A percentile compares a stretch with the other conserved stretches of the same genome.
These are phyloP conservation scores for Aegilops speltoides DNA, from an alignment of 176 grass and related monocot species.

Conservation along the genomic window DNA sequence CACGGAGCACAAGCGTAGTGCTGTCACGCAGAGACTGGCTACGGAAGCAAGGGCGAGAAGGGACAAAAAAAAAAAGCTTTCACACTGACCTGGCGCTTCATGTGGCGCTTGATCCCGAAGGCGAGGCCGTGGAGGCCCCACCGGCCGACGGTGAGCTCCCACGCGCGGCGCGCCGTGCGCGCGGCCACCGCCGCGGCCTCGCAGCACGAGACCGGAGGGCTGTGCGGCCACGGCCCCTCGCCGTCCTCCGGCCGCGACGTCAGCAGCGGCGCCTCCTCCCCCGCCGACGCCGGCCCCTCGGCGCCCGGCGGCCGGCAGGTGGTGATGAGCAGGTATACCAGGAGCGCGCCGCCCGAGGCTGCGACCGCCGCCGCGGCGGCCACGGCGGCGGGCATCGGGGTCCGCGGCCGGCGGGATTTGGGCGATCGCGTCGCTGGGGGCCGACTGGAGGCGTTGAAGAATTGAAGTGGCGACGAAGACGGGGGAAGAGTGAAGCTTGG, in stretches of 20 bases:
- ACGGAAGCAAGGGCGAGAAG: neutral
- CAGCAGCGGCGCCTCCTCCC: slow-evolving; percentile 15
- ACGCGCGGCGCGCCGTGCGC: slow-evolving; percentile 42
- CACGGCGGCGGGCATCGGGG: slow-evolving; percentile 36
- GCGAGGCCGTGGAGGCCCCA: slow-evolving; percentile 56
- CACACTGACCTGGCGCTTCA: slow-evolving; percentile 58
- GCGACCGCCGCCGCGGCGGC: slow-evolving; percentile 40
- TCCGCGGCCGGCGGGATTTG: slow-evolving; percentile 32
- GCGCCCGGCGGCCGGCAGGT: slow-evolving; percentile 16
- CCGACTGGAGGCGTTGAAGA: slow-evolving; percentile 13
- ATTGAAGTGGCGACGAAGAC: slow-evolving; percentile 35
- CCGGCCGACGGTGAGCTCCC: slow-evolving; percentile 52
- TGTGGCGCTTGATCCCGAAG: slow-evolving; percentile 71
- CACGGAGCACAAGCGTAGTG: neutral
- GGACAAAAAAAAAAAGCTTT: neutral
- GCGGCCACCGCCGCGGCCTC: slow-evolving; percentile 45
- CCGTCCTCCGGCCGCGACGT: slow-evolving; percentile 10
- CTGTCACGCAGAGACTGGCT: neutral
- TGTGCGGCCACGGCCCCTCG: slow-evolving; percentile 41
- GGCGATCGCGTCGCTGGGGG: slow-evolving; percentile 35
- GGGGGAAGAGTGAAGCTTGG: slow-evolving; percentile 13
- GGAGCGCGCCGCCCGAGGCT: slow-evolving; percentile 38
- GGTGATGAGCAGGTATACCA: slow-evolving; percentile 33
- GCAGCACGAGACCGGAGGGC: slow-evolving; percentile 41
- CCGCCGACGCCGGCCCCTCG: neutral